Evolutionary conservation across 2,329 filamentous ascomycete genomes (phyloP), one percentile per base, ranked within the genome.

Genomic region (Fusarium protoensiforme): DNA sequence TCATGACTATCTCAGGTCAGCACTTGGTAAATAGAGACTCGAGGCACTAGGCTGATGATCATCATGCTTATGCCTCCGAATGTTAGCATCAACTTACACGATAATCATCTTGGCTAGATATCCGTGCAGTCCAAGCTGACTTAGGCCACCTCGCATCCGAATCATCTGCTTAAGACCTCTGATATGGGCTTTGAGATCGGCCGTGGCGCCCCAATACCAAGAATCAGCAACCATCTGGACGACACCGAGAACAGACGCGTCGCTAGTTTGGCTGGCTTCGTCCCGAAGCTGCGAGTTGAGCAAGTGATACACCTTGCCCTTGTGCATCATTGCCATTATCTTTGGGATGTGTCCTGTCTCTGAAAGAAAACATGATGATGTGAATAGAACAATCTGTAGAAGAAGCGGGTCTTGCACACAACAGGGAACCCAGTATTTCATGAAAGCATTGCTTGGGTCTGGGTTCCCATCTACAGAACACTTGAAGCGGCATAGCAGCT

Each of bases 151-250:
- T 27, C 86, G 81, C 54, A 85, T 73, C 24, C 77, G 77, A 11
- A 89, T 83, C 85, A 89, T 87, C 56, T 84, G 83, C 68, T 82
- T 81, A 18, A 89, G 80, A 0, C 87, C 86, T 8, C 75, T 77
- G 67, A 88, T 82, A 61, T 89, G 87, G 1, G 83, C 82, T 27
- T 82, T 80, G 13, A 88, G 79, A 67, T 86, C 84, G 39, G 81
- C 76, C 0, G 82, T 83, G 29, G 83, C 84, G 7, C 86, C 86
- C 86, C 86, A 88, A 73, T 87, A 88, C 87, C 87, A 89, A 66
- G 88, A 87, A 53, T 87, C 84, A 27, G 87, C 77, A 24, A 87
- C 82, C 68, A 88, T 81, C 74, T 88, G 87, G 1, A 85, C 78
- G 7, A 88, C 85, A 4, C 82, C 85, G 7, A 86, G 82, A 41